phyloP scores from a whole-genome alignment of 2,329 filamentous ascomycete species.

The Sporothrix schenckii region DNA sequence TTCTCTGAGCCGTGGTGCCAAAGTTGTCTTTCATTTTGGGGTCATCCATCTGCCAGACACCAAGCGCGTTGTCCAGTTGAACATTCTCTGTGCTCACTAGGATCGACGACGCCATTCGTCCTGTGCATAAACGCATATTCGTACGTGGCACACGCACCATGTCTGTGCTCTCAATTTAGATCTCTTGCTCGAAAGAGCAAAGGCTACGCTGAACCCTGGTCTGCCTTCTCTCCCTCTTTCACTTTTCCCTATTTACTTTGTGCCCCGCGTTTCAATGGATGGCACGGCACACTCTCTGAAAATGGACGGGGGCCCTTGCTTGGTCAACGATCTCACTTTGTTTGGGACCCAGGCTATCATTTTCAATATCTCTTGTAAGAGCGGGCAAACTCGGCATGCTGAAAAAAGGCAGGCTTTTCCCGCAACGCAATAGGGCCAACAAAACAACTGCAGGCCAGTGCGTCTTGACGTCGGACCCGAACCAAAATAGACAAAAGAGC shows the following conservation, averaged over 20 bases:
- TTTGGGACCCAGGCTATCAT: background rate
- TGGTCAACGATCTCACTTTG: background rate
- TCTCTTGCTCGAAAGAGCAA: constrained; percentile 17
- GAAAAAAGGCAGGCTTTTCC: background rate
- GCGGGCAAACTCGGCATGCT: constrained; percentile 19
- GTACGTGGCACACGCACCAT: background rate
- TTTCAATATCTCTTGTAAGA: background rate
- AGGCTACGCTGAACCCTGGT: background rate
- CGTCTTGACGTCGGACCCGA: background rate
- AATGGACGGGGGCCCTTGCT: background rate
- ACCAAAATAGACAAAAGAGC: background rate
- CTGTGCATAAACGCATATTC: background rate
- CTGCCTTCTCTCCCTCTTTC: background rate
- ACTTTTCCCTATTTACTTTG: background rate
- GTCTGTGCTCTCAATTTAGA: background rate
- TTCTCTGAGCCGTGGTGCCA: background rate
- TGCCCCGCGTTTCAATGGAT: constrained; percentile 17
- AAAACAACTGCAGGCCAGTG: constrained; percentile 18
- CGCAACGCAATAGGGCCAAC: background rate
- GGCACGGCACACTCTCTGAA: background rate
- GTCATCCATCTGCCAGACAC: background rate
- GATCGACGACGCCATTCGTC: constrained; percentile 21
- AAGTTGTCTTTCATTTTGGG: background rate
- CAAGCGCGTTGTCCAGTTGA: background rate
- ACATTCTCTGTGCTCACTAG: background rate